Evolutionary conservation across 2,329 filamentous ascomycete genomes (phyloP).

Genomic region (Blastomyces silverae): DNA sequence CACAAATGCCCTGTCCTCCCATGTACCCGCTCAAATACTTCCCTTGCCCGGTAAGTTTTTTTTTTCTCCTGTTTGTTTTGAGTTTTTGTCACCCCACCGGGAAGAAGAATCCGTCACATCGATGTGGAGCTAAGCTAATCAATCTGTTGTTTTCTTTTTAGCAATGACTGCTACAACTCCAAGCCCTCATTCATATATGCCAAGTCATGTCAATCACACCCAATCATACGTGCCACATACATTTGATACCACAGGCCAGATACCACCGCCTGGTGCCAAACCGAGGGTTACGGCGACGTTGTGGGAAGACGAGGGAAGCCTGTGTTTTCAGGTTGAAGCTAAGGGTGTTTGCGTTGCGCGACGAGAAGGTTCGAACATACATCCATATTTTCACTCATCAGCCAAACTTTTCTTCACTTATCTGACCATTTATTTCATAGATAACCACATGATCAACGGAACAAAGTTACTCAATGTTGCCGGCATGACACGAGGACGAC

Average conservation of each 20-base stretch:
- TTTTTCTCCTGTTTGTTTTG: neutral
- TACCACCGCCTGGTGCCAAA: constrained; percentile 90
- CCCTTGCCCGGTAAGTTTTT: constrained; percentile 52
- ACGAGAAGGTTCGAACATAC: constrained; percentile 63
- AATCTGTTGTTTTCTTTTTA: neutral
- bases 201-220: constrained; percentile 35
- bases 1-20: constrained; percentile 60
- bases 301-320: constrained; percentile 96
- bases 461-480: constrained; percentile 96
- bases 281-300: constrained; percentile 91
- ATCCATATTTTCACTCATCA: neutral
- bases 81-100: too few species aligned
- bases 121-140: constrained; percentile 18
- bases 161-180: constrained; percentile 39
- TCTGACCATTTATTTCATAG: constrained; percentile 42
- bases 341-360: constrained; percentile 92
- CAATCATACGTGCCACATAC: constrained; percentile 48
- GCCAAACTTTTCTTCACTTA: neutral
- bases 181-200: constrained; percentile 36
- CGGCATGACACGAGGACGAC: constrained; percentile 91
- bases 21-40: constrained; percentile 62
- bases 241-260: constrained; percentile 85
- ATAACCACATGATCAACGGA: constrained; percentile 99
- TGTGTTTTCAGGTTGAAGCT: constrained; percentile 97
- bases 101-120: neutral